Conservation (phyloP, 768 basidiomycete genomes). For the Mycena venus region DNA sequence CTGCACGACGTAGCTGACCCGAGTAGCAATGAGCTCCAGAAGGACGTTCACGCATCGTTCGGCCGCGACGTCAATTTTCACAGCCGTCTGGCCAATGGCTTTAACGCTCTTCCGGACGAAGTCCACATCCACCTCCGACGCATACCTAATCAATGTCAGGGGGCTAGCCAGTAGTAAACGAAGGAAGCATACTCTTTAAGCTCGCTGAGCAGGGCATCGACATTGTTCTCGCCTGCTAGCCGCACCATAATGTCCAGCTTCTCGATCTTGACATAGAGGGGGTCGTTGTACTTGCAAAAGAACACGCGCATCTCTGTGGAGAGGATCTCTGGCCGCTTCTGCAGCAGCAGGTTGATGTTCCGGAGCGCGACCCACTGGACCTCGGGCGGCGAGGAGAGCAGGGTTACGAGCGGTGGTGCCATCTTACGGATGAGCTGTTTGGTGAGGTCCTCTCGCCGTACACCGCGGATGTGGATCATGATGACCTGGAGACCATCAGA, state of each 20-base stretch:
- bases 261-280: slow-evolving; percentile 97
- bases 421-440: slow-evolving; percentile 94
- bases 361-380: slow-evolving; percentile 99
- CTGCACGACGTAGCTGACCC: slow-evolving; percentile 98
- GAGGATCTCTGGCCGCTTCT: slow-evolving; percentile 91
- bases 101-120: slow-evolving; percentile 96
- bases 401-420: slow-evolving; percentile 96
- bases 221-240: slow-evolving; percentile 78
- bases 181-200: slow-evolving; percentile 85
- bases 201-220: slow-evolving; percentile 95
- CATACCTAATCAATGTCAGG: slow-evolving; percentile 71
- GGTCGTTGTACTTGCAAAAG: slow-evolving; percentile 99
- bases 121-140: slow-evolving; percentile 98
- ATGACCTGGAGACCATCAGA: slow-evolving; percentile 73
- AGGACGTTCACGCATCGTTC: slow-evolving; percentile 96
- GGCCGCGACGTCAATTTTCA: slow-evolving; percentile 95
- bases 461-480: slow-evolving; percentile 95
- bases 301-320: slow-evolving; percentile 98
- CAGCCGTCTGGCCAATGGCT: slow-evolving; percentile 96
- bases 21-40: slow-evolving; percentile 91
- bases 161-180: neutral
- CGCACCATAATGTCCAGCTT: slow-evolving; percentile 94
- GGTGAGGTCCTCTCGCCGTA: slow-evolving; percentile 85
- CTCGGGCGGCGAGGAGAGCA: slow-evolving; percentile 96
- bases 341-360: slow-evolving; percentile 96